Evolutionary conservation across 306 rosid genomes (phyloP).

Genomic region (Prunus padus): DNA sequence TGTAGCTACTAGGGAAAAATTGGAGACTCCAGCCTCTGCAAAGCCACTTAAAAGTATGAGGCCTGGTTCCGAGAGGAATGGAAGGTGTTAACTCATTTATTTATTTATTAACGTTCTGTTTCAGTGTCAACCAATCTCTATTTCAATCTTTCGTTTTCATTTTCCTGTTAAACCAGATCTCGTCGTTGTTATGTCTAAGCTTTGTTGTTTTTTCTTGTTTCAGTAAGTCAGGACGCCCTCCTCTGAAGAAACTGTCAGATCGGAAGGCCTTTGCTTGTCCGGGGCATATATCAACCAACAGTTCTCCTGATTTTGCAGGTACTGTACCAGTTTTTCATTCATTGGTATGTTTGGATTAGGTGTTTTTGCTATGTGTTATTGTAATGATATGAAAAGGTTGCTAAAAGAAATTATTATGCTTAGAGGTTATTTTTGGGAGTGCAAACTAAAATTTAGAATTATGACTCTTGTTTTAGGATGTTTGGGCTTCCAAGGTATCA

Average conservation of each 20-base stretch:
- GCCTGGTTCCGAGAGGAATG: constrained; percentile 59
- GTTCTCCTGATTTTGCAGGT: constrained; percentile 66
- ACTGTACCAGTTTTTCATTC: constrained; percentile 11
- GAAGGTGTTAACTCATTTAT: constrained; percentile 48
- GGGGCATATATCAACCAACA: constrained; percentile 45
- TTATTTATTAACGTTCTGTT: not conserved
- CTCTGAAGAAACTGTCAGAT: constrained; percentile 65
- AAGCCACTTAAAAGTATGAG: constrained; percentile 55
- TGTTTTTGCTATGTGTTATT: not conserved
- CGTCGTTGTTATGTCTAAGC: constrained; percentile 3
- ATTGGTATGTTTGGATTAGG: not conserved
- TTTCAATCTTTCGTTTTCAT: not conserved
- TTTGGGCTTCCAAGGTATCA: not conserved
- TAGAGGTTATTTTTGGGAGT: not conserved
- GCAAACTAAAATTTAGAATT: not conserved
- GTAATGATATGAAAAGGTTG: not conserved
- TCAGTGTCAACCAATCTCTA: not conserved
- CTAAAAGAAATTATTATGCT: not conserved
- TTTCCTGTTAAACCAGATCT: not conserved
- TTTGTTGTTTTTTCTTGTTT: constrained; percentile 27
- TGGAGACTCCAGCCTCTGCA: constrained; percentile 45
- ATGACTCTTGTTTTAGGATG: not conserved
- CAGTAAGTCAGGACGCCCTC: constrained; percentile 82
- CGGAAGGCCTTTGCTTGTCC: constrained; percentile 56
- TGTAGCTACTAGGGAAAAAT: constrained; percentile 54